Evolutionary conservation across 2,329 filamentous ascomycete genomes (phyloP), one percentile per base, ranked within the genome.

Genomic region (Colletotrichum liaoningense): DNA sequence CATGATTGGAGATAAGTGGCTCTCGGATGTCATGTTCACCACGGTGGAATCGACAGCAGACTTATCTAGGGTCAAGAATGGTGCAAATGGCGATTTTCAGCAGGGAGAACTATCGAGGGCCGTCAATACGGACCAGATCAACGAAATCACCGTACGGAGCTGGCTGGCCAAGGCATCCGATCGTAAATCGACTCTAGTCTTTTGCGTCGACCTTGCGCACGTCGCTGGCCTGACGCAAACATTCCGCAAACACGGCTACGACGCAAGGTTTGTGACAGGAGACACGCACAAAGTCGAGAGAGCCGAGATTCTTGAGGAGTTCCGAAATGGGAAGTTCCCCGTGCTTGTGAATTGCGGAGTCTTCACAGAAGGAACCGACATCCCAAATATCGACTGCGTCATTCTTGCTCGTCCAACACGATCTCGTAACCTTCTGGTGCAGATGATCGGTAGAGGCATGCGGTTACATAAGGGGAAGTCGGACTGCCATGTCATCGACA

Each of bases 381-480:
- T 99, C 38, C 97, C 97, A 6, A 98, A 97, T 80, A 94, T 99
- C 76, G 97, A 99, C 84, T 98, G 97, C 79, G 90, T 99, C 28
- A 80, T 99, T 9, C 88, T 99, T 9, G 95, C 93, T 4, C 88
- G 97, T 28, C 97, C 97, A 0, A 99, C 97, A 1, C 92, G 93
- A 77, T 98, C 97, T 19, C 91, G 94, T n/a, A 98, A 98, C 77
- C 86, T 99, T 2, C 89, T 99, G 1, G 91, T 98, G 1, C 97
- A 99, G 83, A 99, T 99, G 97, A 98, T 99, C 74, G 97, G 97
- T 0, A 90, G 97, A 78, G 97, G 97, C 5, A 94, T 99, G 91
- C 91, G 97, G 55, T 84, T 98, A 52, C 89, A 94, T 80, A 87
- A 92, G 1, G 93, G 90, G 14, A 99, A 99, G 82, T 85, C 92